Evolutionary conservation across 2,329 filamentous ascomycete species (phyloP).

Genomic region (Exophiala sp.): DNA sequence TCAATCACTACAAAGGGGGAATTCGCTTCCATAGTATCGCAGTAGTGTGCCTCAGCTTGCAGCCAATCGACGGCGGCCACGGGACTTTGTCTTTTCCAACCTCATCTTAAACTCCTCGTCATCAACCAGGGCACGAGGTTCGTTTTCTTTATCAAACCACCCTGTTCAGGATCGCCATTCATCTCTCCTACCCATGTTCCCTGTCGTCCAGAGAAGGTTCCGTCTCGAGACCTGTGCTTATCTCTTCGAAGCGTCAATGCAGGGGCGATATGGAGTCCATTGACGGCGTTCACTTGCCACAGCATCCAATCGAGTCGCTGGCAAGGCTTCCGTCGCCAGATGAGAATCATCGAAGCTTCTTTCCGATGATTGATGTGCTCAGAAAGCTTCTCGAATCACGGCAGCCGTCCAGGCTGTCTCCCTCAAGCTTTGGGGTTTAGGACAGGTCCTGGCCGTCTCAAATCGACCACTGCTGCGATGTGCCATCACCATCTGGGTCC

Average conservation of each 20-base stretch:
- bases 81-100: conserved; percentile 17
- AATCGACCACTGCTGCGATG: conserved; percentile 15
- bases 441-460: conserved; percentile 12
- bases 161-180: not conserved
- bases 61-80: conserved; percentile 10
- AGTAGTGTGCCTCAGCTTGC: conserved; percentile 7
- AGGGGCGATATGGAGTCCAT: conserved; percentile 8
- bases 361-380: conserved; percentile 7
- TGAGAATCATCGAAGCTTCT: conserved; percentile 8
- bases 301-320: conserved; percentile 11
- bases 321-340: conserved; percentile 7
- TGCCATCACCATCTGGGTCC: conserved; percentile 5
- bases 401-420: not conserved
- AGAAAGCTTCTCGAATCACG: conserved; percentile 18
- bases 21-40: conserved; percentile 3
- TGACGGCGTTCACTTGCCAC: conserved; percentile 1
- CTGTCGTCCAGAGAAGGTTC: not conserved
- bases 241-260: conserved; percentile 9
- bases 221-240: conserved; percentile 7
- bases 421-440: not conserved
- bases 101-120: conserved; percentile 17
- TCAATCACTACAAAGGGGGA: not conserved
- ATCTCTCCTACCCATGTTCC: conserved; percentile 4
- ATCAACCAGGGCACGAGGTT: not conserved
- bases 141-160: not conserved